phyloP scores from a whole-genome alignment of 768 basidiomycete genomes.

The Piloderma croceum region DNA sequence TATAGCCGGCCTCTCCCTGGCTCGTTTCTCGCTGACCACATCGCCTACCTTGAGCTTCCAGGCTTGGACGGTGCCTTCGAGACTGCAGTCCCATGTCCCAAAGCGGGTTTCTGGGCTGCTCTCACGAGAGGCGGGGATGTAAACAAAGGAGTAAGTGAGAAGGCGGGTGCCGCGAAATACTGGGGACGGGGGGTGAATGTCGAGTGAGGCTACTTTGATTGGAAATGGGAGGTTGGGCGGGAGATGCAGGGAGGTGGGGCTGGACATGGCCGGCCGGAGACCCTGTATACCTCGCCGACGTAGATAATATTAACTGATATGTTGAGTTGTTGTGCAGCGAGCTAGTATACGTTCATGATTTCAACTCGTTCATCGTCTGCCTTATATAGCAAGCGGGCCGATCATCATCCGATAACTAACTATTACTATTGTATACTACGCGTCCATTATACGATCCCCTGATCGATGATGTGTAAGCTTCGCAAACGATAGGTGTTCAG shows the following conservation, averaged over 20 bases:
- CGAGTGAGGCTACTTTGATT: conserved; percentile 70
- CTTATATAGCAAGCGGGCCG: too few species aligned
- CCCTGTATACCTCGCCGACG: too few species aligned
- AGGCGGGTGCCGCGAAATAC: conserved; percentile 73
- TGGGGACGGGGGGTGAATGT: conserved; percentile 36
- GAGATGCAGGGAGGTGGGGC: conserved; percentile 69
- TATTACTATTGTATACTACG: too few species aligned
- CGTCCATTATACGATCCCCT: too few species aligned
- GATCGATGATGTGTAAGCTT: too few species aligned
- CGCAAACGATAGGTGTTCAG: too few species aligned
- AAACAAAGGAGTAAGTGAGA: conserved; percentile 77
- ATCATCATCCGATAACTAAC: too few species aligned
- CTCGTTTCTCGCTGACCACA: conserved; percentile 51
- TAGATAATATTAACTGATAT: too few species aligned
- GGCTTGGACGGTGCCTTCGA: conserved; percentile 69
- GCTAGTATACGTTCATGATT: too few species aligned
- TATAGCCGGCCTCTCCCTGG: conserved; percentile 56
- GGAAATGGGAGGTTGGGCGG: conserved; percentile 82
- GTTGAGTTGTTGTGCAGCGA: too few species aligned
- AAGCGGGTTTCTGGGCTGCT: conserved; percentile 62
- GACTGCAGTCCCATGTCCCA: conserved; percentile 85
- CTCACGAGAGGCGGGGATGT: conserved; percentile 42
- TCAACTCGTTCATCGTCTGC: too few species aligned
- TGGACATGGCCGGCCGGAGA: too few species aligned
- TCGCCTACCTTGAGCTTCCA: conserved; percentile 72